Evolutionary conservation across 2,329 filamentous ascomycete species (phyloP).

Genomic region (Ilyonectria mors-panacis): DNA sequence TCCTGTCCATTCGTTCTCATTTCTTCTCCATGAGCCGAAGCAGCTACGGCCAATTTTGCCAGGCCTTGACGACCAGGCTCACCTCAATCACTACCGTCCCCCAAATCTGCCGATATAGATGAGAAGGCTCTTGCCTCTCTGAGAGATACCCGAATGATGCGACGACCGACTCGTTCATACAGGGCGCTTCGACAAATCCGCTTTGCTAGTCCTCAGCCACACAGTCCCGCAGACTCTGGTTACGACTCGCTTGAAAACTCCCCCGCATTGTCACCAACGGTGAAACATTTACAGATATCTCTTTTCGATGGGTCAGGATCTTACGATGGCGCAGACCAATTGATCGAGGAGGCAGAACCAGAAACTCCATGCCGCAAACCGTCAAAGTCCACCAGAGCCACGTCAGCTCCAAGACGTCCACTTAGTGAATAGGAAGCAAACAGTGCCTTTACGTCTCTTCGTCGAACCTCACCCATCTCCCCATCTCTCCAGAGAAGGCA

Average conservation of each 20-base stretch:
- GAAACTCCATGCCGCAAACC: background rate
- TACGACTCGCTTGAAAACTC: conserved; percentile 49
- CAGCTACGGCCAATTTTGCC: background rate
- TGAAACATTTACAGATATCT: conserved; percentile 19
- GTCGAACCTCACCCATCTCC: background rate
- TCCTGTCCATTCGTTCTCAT: conserved; percentile 41
- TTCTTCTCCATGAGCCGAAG: conserved; percentile 18
- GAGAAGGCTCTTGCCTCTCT: background rate
- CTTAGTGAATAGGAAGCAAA: conserved; percentile 29
- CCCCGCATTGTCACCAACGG: conserved; percentile 13
- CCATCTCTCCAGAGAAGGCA: conserved; percentile 24
- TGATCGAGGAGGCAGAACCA: conserved; percentile 17
- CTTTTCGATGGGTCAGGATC: conserved; percentile 41
- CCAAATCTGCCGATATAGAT: background rate
- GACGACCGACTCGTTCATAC: conserved; percentile 27
- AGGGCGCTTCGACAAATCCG: conserved; percentile 22
- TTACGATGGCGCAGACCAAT: conserved; percentile 16
- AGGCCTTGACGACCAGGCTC: background rate
- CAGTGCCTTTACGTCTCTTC: background rate
- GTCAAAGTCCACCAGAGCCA: background rate
- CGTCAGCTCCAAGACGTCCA: background rate
- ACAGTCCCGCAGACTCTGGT: conserved; percentile 48
- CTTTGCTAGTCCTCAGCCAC: conserved; percentile 11
- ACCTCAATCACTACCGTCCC: background rate
- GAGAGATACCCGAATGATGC: conserved; percentile 3